Base-by-base conservation (phyloP, 2,329 filamentous ascomycete species). In the Colletotrichum caudatum region DNA sequence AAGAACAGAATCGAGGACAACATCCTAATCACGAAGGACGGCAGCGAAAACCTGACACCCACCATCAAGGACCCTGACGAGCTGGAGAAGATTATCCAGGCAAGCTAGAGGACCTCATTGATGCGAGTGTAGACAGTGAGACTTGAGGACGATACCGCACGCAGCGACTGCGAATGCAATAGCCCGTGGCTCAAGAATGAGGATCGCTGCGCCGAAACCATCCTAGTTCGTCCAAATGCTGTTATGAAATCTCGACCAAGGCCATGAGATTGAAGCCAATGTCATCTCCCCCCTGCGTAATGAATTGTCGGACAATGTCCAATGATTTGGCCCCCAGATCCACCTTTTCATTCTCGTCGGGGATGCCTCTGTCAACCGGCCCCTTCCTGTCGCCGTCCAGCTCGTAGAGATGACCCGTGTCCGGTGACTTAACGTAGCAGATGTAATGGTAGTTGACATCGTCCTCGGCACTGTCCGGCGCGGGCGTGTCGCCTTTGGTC, bases 21-120 rank as follows among this genome's bases (percentile, higher is more conserved):
- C 77, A 87, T 95, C 39, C 82, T 94, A 35, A 90, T 95, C 72
- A 94, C 92, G 0, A 85, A 88, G 61, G 84, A 84, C 29, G 92
- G 93, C 7, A 89, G 88, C 73, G 89, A 93, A 77, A 95, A 95
- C 78, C 78, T 95, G 74, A 95, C 93, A 0, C 90, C 89, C 16
- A 91, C 90, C 5, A 86, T 90, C 6, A 94, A 94, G 80, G 90
- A 92, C 67, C 85, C 91, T 3, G 86, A 84, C 20, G 88, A 90
- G 76, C 82, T 93, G 79, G 87, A 93, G 76, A 83, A 81, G 73
- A 85, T 90, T 39, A 72, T 74, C 33, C 63, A 66, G 64, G 50
- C 68, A 5, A 74, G 68, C 68, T 74, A 41, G 63, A 62, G 37
- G n/a, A 41, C 16, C 20, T 29, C 48, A 16, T 29, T 14, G 6